Evolutionary conservation across 2,329 filamentous ascomycete species (phyloP), one percentile per base, ranked within the genome.

Genomic region (Fusarium domesticum): DNA sequence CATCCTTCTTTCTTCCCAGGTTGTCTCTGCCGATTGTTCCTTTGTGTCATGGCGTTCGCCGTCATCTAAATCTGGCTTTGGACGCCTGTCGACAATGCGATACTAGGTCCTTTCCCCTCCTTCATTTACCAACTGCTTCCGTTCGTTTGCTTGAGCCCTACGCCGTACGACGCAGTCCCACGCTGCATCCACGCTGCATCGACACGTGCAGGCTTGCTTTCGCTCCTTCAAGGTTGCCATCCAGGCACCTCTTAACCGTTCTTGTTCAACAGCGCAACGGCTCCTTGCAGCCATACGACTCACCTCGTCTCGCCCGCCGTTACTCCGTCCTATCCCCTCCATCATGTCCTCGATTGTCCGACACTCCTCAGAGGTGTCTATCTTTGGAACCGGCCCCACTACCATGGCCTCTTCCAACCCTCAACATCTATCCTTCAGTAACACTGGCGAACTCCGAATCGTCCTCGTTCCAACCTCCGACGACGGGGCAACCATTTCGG

Each of bases 361-460:
- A 47, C 57, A 56, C 35, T 43, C 50, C 36, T 57, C 57, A 36
- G 53, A 59, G 40, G 35, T 57, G 37, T 55, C 54, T 42, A 47
- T 59, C 39, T 48, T 48, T 38, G 50, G 50, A 45, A 51, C 47
- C 37, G 47, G 54, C 50, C 58, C 56, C 30, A 45, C 58, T 44
- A 60, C 57, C 19, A 64, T 66, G 62, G 54, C 61, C 25, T 54
- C 57, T 30, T 57, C 50, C 39, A 58, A 57, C 30, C 54, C 64
- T 19, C 60, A 60, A 23, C 61, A 63, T 30, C 53, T 65, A 33
- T 58, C 58, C 38, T 62, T 61, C 31, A 54, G 59, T 18, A 47
- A 53, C 37, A 56, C 56, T 16, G 56, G 51, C 19, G 59, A 56
- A 28, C 52, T 64, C 8, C 62, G 61, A 45, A 60, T 64, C 18